Conservation (phyloP, 495 filamentous ascomycete species). For the Hyaloscypha variabilis region DNA sequence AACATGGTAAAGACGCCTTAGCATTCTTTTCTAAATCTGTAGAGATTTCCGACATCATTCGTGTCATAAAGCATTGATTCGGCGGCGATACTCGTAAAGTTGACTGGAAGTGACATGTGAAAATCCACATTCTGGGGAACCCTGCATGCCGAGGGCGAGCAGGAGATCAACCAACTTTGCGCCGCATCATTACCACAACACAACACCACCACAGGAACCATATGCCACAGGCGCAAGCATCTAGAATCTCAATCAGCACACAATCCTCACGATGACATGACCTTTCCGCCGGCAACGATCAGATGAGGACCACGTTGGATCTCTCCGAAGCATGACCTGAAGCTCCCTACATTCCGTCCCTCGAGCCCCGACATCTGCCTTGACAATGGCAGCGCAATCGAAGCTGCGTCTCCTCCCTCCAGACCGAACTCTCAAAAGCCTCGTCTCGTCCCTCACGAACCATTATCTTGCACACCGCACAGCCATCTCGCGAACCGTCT, state of each 20-base stretch:
- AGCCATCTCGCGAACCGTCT: constrained; percentile 86
- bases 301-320: neutral
- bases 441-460: constrained; percentile 71
- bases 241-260: neutral
- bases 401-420: constrained; percentile 59
- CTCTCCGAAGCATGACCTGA: constrained; percentile 10
- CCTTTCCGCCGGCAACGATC: neutral
- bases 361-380: neutral
- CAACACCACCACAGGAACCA: neutral
- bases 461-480: constrained; percentile 87
- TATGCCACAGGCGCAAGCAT: neutral
- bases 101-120: constrained; percentile 10
- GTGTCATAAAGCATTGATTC: no score
- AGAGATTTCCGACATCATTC: no score
- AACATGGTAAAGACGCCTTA: no score
- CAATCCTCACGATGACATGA: neutral
- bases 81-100: no score
- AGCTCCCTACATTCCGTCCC: constrained; percentile 19
- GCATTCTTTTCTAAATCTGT: no score
- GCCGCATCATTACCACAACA: neutral
- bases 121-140: constrained; percentile 11
- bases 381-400: constrained; percentile 75
- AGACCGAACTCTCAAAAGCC: constrained; percentile 71
- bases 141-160: constrained; percentile 17
- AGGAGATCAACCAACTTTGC: neutral